A percentile compares a stretch with the other conserved stretches of the same genome.
These are phyloP conservation scores for Cokeromyces recurvatus DNA, from an alignment of 371 early-diverging fungal species.

Conservation along the genomic window DNA sequence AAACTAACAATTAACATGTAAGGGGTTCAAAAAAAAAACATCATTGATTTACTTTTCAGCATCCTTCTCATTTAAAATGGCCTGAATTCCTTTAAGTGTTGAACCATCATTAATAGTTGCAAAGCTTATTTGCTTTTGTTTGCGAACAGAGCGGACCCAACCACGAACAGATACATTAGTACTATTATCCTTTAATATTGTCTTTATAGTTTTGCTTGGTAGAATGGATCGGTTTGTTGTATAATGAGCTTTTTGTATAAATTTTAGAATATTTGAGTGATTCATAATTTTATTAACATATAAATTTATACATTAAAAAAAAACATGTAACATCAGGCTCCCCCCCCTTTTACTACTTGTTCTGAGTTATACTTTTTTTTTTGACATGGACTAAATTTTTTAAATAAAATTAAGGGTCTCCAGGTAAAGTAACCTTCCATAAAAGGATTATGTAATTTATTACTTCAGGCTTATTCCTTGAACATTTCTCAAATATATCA, in stretches of 20 bases:
- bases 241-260: constrained; percentile 1
- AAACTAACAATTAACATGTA: neutral
- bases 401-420: no score
- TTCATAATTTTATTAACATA: no score
- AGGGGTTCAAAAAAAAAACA: neutral
- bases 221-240: constrained; percentile 11
- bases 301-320: no score
- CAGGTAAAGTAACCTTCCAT: no score
- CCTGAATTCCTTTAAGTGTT: constrained; percentile 65
- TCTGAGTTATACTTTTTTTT: no score
- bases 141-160: constrained; percentile 81
- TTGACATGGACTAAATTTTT: no score
- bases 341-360: no score
- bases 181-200: constrained; percentile 7
- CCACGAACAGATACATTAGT: constrained; percentile 55
- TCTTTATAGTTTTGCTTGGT: constrained; percentile 17
- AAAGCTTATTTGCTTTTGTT: constrained; percentile 75
- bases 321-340: no score
- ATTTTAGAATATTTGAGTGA: neutral
- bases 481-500: no score
- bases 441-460: no score
- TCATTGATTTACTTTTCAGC: constrained; percentile 41
- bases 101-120: constrained; percentile 78
- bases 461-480: no score
- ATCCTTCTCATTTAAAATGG: constrained; percentile 53